Evolutionary conservation across 345 rosid genomes (phyloP).

Genomic region (Crucihimalaya himalaica): DNA sequence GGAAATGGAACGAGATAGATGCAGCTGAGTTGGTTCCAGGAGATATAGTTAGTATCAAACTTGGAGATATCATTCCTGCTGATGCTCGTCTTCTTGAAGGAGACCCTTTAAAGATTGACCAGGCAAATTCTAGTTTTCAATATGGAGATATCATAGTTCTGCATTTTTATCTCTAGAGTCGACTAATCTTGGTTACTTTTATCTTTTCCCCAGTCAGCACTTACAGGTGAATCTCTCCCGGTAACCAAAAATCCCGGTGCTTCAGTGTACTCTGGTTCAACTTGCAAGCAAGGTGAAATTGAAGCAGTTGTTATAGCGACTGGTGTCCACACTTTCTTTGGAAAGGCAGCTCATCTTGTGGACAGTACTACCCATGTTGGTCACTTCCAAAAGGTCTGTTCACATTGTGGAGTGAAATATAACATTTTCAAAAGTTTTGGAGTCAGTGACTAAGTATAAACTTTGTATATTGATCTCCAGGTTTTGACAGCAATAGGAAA

Average conservation of each 20-base stretch:
- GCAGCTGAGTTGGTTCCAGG: constrained; percentile 76
- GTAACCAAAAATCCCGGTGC: constrained; percentile 72
- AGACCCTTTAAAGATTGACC: constrained; percentile 73
- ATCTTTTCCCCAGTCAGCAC: constrained; percentile 48
- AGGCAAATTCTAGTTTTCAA: constrained; percentile 35
- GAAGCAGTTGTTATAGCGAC: constrained; percentile 93
- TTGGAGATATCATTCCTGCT: constrained; percentile 70
- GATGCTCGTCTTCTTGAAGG: constrained; percentile 79
- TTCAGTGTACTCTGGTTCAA: constrained; percentile 88
- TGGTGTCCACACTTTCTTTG: constrained; percentile 91
- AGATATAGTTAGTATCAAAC: constrained; percentile 44
- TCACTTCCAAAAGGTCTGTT: constrained; percentile 81
- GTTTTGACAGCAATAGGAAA: constrained; percentile 87
- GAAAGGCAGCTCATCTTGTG: constrained; percentile 97
- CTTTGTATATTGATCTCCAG: constrained; percentile 36
- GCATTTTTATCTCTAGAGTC: not conserved
- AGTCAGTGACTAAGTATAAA: constrained; percentile 1
- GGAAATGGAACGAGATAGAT: constrained; percentile 71
- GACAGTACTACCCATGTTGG: constrained; percentile 82
- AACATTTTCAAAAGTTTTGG: not conserved
- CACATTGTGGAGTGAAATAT: not conserved
- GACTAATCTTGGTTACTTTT: constrained; percentile 20
- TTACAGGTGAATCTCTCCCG: constrained; percentile 65
- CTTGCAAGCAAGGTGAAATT: constrained; percentile 90
- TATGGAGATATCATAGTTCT: not conserved